Base-by-base conservation (phyloP, 306 rosid species). In the Elaeagnus macrophylla region DNA sequence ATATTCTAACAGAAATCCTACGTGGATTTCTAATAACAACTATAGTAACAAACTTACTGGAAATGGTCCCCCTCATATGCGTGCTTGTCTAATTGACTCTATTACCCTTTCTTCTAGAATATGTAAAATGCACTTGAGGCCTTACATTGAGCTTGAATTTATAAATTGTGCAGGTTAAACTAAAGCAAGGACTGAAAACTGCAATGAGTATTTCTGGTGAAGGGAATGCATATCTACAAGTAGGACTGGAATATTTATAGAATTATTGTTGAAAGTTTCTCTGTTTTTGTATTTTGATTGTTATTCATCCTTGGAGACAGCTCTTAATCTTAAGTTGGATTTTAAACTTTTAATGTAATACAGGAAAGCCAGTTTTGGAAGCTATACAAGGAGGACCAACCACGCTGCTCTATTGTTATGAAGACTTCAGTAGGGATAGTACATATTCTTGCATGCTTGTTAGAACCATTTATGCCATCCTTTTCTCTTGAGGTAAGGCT, bases 381-480 rank as follows among this genome's bases (percentile, higher is more conserved):
- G 37, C 83, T 86, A 67, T 91, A 84, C 83, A 87, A 87, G 76
- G 76, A 79, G 61, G 78, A 87, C 67, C 72, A 59, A 78, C 51
- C 96, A 60, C 81, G 79, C 42, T 86, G 97, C 51, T 48, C 80
- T 41, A 46, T 87, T 60, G 95, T 87, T 56, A 84, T 91, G 81
- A 84, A 82, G 74, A 91, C 99, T 46, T 81, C 99, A 25, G 78
- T 77, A 17, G 99, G 99, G 57, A 58, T 91, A 59, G 99, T 87
- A 12, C 76, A 82, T 82, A 62, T 91, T 71, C 89, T 91, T 48
- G 93, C 93, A 36, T 84, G 95, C 68, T 72, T 91, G 17, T 75
- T 91, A 60, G 96, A 91, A 61, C 97, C 97, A 18, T 91, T 78
- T 74, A 84, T 91, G 72, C 97, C 97, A 44, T 91, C 96, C 25